Evolutionary conservation across 768 basidiomycete genomes (phyloP).

Genomic region (Lyophyllum atratum): DNA sequence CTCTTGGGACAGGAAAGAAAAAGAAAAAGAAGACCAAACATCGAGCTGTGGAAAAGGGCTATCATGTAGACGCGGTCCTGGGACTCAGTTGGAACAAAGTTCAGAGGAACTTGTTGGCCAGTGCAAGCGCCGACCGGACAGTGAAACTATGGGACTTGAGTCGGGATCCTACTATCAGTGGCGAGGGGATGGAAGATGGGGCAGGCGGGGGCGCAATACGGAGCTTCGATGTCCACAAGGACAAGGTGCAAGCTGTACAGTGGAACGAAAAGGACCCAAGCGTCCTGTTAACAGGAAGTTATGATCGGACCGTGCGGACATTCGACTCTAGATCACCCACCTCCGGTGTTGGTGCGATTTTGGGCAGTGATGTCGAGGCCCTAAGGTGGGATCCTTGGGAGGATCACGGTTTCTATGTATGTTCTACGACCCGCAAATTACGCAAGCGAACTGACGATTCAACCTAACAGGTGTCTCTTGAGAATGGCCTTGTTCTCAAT

Average conservation of each 20-base stretch:
- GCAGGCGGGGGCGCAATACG: slow-evolving; percentile 70
- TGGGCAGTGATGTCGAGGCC: slow-evolving; percentile 93
- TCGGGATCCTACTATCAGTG: slow-evolving; percentile 53
- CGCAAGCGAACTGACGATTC: neutral
- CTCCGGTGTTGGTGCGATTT: slow-evolving; percentile 77
- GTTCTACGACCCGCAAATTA: slow-evolving; percentile 21
- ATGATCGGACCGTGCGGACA: slow-evolving; percentile 91
- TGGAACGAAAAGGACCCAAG: slow-evolving; percentile 92
- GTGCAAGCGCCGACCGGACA: slow-evolving; percentile 90
- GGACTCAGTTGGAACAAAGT: slow-evolving; percentile 88
- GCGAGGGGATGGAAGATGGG: slow-evolving; percentile 31
- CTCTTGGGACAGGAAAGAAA: slow-evolving; percentile 94
- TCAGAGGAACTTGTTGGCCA: slow-evolving; percentile 89
- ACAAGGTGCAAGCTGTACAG: slow-evolving; percentile 95
- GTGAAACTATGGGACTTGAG: slow-evolving; percentile 98
- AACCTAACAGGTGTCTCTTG: slow-evolving; percentile 75
- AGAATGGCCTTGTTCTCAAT: slow-evolving; percentile 91
- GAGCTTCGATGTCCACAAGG: slow-evolving; percentile 84
- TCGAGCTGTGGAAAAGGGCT: slow-evolving; percentile 56
- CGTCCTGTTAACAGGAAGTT: slow-evolving; percentile 90
- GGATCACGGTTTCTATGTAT: slow-evolving; percentile 79
- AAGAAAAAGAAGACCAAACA: slow-evolving; percentile 87
- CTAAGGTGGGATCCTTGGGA: slow-evolving; percentile 98
- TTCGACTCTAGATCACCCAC: slow-evolving; percentile 90
- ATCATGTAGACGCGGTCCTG: slow-evolving; percentile 96